A percentile compares a stretch with the other conserved stretches of the same genome.
Conservation (phyloP, 805 yeast species). For the Schizosaccharomyces cryophilus region DNA sequence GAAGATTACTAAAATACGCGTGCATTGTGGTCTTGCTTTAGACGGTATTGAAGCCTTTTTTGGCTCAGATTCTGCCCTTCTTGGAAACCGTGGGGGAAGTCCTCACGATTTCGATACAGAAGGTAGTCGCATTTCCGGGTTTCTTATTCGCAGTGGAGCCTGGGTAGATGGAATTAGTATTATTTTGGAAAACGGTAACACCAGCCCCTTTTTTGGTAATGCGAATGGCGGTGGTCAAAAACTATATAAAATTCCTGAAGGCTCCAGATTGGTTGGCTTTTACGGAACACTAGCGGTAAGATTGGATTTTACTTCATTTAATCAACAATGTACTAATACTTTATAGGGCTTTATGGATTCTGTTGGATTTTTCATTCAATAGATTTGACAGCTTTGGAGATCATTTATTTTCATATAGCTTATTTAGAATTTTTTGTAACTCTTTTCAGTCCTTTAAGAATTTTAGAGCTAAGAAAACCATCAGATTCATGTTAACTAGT, state of each 20-base stretch:
- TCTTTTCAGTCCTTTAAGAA: not conserved
- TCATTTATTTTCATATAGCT: not conserved
- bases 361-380: not conserved
- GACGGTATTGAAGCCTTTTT: constrained; percentile 48
- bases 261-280: not conserved
- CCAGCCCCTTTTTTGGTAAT: constrained; percentile 3
- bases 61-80: constrained; percentile 11
- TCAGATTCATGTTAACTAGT: too few species aligned
- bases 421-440: not conserved
- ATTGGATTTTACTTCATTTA: not conserved
- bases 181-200: constrained; percentile 20
- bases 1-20: constrained; percentile 2
- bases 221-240: not conserved
- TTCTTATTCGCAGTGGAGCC: constrained; percentile 46
- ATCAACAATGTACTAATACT: not conserved
- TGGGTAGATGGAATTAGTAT: constrained; percentile 82
- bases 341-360: not conserved
- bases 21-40: constrained; percentile 37
- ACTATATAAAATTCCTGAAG: not conserved
- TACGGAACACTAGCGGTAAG: not conserved
- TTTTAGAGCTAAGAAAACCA: too few species aligned
- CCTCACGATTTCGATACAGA: constrained; percentile 30
- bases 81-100: constrained; percentile 18
- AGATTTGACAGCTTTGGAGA: not conserved
- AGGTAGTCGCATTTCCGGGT: constrained; percentile 36